phyloP scores from a whole-genome alignment of 1,284 basidiomycete genomes.

The Tilletia caries region DNA sequence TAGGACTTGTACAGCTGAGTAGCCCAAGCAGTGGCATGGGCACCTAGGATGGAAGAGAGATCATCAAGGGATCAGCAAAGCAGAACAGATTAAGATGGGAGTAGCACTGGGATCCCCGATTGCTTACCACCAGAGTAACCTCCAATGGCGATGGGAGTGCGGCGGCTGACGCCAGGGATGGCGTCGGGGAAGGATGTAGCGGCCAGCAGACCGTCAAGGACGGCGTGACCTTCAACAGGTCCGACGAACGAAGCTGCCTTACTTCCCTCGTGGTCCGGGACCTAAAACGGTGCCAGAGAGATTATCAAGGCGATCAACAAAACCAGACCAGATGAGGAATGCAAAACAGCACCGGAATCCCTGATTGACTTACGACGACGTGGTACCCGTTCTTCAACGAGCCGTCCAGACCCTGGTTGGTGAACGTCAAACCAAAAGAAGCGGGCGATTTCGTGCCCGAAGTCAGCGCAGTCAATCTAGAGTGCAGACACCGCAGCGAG shows the following conservation, averaged over 20 bases:
- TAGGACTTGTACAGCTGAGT: slow-evolving; percentile 25
- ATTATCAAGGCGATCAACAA: no score
- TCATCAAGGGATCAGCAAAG: no score
- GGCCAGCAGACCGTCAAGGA: slow-evolving; percentile 40
- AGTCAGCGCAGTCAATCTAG: slow-evolving; percentile 23
- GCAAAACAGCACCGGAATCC: no score
- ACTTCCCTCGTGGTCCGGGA: slow-evolving; percentile 42
- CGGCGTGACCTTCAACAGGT: slow-evolving; percentile 31
- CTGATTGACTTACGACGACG: no score
- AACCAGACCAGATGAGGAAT: no score
- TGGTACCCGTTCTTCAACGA: slow-evolving; percentile 42
- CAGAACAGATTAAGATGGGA: no score
- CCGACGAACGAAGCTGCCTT: slow-evolving; percentile 35
- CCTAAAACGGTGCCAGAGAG: no score
- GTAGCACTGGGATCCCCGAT: no score
- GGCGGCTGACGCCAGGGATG: slow-evolving; percentile 21
- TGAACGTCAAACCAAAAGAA: slow-evolving; percentile 21
- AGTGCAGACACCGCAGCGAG: no score
- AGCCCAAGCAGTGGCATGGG: slow-evolving; percentile 38
- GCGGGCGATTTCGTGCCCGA: slow-evolving; percentile 21
- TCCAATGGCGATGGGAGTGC: slow-evolving; percentile 27
- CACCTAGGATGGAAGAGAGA: no score
- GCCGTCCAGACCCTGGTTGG: slow-evolving; percentile 30
- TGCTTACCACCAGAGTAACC: slow-evolving; percentile 46
- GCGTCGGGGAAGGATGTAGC: slow-evolving; percentile 17